phyloP scores from a whole-genome alignment of 2,329 filamentous ascomycete genomes.

The Calonectria henricotiae region DNA sequence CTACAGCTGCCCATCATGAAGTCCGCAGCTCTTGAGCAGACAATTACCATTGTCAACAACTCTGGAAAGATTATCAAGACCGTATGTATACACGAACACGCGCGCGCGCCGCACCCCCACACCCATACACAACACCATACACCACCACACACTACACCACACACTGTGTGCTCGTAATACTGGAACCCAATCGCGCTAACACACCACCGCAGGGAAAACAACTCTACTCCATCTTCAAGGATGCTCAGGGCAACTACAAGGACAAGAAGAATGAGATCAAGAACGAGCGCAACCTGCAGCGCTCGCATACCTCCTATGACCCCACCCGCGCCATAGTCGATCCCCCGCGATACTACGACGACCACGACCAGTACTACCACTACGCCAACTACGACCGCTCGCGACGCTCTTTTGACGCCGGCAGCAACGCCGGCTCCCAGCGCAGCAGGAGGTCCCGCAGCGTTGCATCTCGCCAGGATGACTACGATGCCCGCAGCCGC shows the following conservation, averaged over 20 bases:
- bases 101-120: neutral
- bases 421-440: conserved; percentile 62
- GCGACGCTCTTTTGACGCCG: conserved; percentile 53
- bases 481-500: conserved; percentile 53
- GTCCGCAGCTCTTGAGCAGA: conserved; percentile 70
- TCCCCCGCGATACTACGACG: conserved; percentile 50
- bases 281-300: conserved; percentile 74
- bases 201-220: conserved; percentile 81
- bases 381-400: conserved; percentile 57
- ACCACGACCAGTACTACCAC: conserved; percentile 54
- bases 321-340: conserved; percentile 40
- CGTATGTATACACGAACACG: conserved; percentile 67
- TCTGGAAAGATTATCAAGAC: conserved; percentile 93
- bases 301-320: conserved; percentile 74
- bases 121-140: neutral
- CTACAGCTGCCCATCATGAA: conserved; percentile 55
- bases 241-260: conserved; percentile 89
- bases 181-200: conserved; percentile 32
- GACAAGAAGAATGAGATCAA: conserved; percentile 89
- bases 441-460: conserved; percentile 62
- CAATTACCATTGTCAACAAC: conserved; percentile 90
- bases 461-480: conserved; percentile 52
- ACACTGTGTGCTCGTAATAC: conserved; percentile 24
- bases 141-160: neutral
- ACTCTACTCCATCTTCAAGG: conserved; percentile 90